Conservation (phyloP, 1,139 yeast species). For the Suhomyces chickasaworum region DNA sequence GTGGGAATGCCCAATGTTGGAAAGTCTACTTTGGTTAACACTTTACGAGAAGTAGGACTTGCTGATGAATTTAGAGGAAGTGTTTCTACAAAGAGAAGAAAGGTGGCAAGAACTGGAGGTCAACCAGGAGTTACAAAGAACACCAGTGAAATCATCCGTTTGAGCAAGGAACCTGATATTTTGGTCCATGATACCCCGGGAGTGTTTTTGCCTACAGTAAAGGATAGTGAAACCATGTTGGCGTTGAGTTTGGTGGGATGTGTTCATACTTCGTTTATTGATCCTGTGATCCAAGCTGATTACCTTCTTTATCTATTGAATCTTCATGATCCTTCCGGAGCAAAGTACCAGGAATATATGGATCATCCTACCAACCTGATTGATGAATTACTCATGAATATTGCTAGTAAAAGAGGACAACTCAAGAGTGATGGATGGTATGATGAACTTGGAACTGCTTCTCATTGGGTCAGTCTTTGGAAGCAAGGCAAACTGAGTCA, state of each 20-base stretch:
- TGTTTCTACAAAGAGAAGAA: slow-evolving; percentile 44
- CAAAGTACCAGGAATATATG: slow-evolving; percentile 48
- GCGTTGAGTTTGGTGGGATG: slow-evolving; percentile 76
- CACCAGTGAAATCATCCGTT: slow-evolving; percentile 74
- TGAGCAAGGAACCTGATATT: slow-evolving; percentile 64
- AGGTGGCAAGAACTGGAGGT: slow-evolving; percentile 85
- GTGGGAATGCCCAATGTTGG: slow-evolving; percentile 99
- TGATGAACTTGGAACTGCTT: slow-evolving; percentile 66
- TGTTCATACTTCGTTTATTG: slow-evolving; percentile 69
- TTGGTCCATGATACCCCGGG: slow-evolving; percentile 92
- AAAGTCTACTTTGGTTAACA: slow-evolving; percentile 84
- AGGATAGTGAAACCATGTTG: slow-evolving; percentile 70
- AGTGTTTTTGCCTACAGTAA: slow-evolving; percentile 77
- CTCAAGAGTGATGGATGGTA: slow-evolving; percentile 35
- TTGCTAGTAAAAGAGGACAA: slow-evolving; percentile 48
- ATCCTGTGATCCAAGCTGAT: slow-evolving; percentile 87
- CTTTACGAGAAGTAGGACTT: slow-evolving; percentile 62
- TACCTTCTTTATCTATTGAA: slow-evolving; percentile 76
- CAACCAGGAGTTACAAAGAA: slow-evolving; percentile 89
- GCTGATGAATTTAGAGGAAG: slow-evolving; percentile 21
- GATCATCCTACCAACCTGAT: slow-evolving; percentile 75
- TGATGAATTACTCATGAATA: slow-evolving; percentile 56
- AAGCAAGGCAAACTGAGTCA: slow-evolving; percentile 53
- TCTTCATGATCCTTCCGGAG: slow-evolving; percentile 54
- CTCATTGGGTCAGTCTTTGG: slow-evolving; percentile 69